phyloP scores from a whole-genome alignment of 1,284 basidiomycete species.

The Ustilago xerochloae region DNA sequence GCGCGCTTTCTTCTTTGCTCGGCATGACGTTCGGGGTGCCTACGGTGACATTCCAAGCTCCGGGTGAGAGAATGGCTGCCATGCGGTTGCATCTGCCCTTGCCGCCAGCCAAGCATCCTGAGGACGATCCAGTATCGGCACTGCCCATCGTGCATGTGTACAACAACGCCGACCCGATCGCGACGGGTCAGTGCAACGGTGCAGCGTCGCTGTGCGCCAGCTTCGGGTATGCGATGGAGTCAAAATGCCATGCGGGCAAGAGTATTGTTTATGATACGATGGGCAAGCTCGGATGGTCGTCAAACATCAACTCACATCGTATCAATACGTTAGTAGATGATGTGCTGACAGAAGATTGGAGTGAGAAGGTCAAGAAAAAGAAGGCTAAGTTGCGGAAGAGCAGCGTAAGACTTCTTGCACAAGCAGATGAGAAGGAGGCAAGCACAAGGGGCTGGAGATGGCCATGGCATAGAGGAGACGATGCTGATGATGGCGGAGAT shows the following conservation, averaged over 20 bases:
- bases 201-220: constrained; percentile 59
- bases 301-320: constrained; percentile 80
- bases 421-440: not conserved
- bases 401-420: not conserved
- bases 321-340: constrained; percentile 81
- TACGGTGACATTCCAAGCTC: constrained; percentile 88
- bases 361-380: constrained; percentile 69
- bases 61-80: constrained; percentile 88
- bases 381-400: constrained; percentile 26
- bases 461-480: constrained; percentile 48
- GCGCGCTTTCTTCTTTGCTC: constrained; percentile 84
- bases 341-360: constrained; percentile 81
- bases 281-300: constrained; percentile 81
- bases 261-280: constrained; percentile 90
- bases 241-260: constrained; percentile 82
- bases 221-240: constrained; percentile 66
- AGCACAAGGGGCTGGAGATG: constrained; percentile 43
- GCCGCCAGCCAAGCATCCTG: constrained; percentile 68
- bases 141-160: constrained; percentile 76
- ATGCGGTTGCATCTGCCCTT: constrained; percentile 85
- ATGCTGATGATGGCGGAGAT: constrained; percentile 32
- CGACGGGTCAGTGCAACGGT: constrained; percentile 66
- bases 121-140: constrained; percentile 51
- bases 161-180: constrained; percentile 81
- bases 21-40: constrained; percentile 93